Evolutionary conservation across 2,329 filamentous ascomycete species (phyloP).

Genomic region (Ceratocystis papillata): DNA sequence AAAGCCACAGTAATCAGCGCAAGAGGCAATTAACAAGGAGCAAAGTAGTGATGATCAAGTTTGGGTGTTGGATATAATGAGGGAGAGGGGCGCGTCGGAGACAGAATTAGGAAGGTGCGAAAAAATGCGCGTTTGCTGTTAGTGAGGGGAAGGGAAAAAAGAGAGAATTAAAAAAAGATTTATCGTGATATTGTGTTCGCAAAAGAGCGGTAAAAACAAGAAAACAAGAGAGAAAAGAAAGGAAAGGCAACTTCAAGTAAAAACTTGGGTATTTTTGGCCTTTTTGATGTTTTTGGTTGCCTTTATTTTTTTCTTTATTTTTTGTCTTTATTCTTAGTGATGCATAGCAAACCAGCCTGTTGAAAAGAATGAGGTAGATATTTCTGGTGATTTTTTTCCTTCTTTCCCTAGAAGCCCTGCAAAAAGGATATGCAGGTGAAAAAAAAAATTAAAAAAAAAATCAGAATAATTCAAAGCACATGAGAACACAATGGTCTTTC

Average conservation of each 20-base stretch:
- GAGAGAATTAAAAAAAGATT: neutral
- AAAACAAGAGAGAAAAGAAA: neutral
- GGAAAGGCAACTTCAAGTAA: neutral
- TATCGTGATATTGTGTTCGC: neutral
- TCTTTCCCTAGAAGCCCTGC: neutral
- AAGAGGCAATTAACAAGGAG: too few species aligned
- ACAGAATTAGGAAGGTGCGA: neutral
- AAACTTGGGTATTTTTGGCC: neutral
- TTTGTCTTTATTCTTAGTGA: neutral
- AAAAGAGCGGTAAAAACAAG: neutral
- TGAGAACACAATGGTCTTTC: too few species aligned
- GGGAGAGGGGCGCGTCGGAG: neutral
- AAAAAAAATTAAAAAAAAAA: neutral
- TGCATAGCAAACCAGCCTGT: neutral
- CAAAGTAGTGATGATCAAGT: too few species aligned
- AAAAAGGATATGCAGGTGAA: neutral
- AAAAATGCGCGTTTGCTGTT: conserved; percentile 1
- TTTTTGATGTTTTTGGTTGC: too few species aligned
- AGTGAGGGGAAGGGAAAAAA: neutral
- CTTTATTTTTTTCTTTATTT: neutral
- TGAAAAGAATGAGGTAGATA: neutral
- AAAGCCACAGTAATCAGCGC: too few species aligned
- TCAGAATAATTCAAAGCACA: neutral
- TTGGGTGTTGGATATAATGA: neutral
- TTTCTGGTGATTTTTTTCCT: neutral